phyloP scores from a whole-genome alignment of 2,329 filamentous ascomycete genomes.

The Fusarium buharicum region DNA sequence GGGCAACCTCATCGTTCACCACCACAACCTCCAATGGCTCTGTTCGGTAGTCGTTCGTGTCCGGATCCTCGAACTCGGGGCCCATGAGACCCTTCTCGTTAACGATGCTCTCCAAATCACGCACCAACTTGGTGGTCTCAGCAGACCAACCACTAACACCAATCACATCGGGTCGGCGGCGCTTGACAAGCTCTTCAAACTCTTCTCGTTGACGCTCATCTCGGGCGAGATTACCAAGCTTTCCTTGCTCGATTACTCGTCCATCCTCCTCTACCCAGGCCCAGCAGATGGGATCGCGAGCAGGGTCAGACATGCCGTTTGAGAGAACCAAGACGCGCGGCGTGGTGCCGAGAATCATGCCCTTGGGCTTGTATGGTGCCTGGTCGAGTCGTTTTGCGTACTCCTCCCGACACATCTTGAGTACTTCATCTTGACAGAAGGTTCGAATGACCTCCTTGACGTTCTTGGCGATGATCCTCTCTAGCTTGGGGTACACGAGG shows the following conservation, averaged over 20 bases:
- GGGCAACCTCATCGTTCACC: slow-evolving; percentile 96
- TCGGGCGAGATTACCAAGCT: slow-evolving; percentile 79
- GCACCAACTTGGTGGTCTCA: slow-evolving; percentile 84
- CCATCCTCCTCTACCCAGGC: slow-evolving; percentile 94
- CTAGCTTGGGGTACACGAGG: slow-evolving; percentile 80
- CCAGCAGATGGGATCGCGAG: slow-evolving; percentile 86
- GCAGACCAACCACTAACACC: slow-evolving; percentile 89
- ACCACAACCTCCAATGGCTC: slow-evolving; percentile 89
- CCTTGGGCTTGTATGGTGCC: slow-evolving; percentile 94
- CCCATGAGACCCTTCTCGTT: slow-evolving; percentile 80
- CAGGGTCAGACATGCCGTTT: slow-evolving; percentile 79
- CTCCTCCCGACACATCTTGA: slow-evolving; percentile 87
- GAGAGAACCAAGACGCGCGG: slow-evolving; percentile 89
- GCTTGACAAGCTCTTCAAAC: slow-evolving; percentile 82
- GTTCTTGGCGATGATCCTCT: slow-evolving; percentile 85
- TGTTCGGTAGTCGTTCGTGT: slow-evolving; percentile 78
- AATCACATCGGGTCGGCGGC: slow-evolving; percentile 87
- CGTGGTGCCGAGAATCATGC: slow-evolving; percentile 86
- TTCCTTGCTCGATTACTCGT: slow-evolving; percentile 87
- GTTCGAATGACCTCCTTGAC: slow-evolving; percentile 95
- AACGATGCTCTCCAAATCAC: slow-evolving; percentile 82
- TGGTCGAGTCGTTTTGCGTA: slow-evolving; percentile 93
- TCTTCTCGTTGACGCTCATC: slow-evolving; percentile 74
- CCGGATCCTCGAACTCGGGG: slow-evolving; percentile 81
- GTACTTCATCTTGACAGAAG: slow-evolving; percentile 91